A percentile compares a stretch with the other conserved stretches of the same genome.
Evolutionary conservation across 1,284 basidiomycete species (phyloP).

Genomic region (Marasmius sp.): DNA sequence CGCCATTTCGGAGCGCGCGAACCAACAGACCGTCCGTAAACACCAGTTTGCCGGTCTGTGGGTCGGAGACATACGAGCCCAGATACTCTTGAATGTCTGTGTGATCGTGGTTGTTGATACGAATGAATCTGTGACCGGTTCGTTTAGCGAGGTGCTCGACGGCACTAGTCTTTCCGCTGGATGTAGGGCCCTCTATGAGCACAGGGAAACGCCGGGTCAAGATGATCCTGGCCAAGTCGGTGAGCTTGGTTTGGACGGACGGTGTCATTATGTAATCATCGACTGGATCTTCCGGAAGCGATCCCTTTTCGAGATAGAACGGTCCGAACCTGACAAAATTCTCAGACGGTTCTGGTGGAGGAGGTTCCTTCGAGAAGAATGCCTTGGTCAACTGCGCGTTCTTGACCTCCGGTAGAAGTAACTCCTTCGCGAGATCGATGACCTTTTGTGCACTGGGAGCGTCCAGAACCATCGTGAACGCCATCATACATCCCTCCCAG

Average conservation of each 20-base stretch:
- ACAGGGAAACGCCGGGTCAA: slow-evolving; percentile 91
- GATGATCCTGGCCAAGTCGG: slow-evolving; percentile 91
- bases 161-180: slow-evolving; percentile 96
- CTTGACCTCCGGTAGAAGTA: slow-evolving; percentile 82
- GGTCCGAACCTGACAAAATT: slow-evolving; percentile 85
- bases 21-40: slow-evolving; percentile 96
- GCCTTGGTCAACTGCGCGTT: slow-evolving; percentile 63
- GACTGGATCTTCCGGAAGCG: slow-evolving; percentile 58
- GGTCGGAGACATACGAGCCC: slow-evolving; percentile 95
- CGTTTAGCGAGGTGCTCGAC: slow-evolving; percentile 93
- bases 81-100: slow-evolving; percentile 99
- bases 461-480: slow-evolving; percentile 95
- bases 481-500: slow-evolving; percentile 97
- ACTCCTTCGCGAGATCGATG: slow-evolving; percentile 68
- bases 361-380: slow-evolving; percentile 68
- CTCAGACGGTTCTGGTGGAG: slow-evolving; percentile 51
- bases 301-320: slow-evolving; percentile 87
- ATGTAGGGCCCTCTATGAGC: slow-evolving; percentile 97
- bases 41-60: slow-evolving; percentile 86
- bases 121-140: slow-evolving; percentile 94
- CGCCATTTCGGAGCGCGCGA: slow-evolving; percentile 86
- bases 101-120: slow-evolving; percentile 99
- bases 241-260: slow-evolving; percentile 93
- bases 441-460: slow-evolving; percentile 72
- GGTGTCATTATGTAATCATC: slow-evolving; percentile 94